Conservation (phyloP, 139 green algal genomes). For the Mychonastes homosphaera region DNA sequence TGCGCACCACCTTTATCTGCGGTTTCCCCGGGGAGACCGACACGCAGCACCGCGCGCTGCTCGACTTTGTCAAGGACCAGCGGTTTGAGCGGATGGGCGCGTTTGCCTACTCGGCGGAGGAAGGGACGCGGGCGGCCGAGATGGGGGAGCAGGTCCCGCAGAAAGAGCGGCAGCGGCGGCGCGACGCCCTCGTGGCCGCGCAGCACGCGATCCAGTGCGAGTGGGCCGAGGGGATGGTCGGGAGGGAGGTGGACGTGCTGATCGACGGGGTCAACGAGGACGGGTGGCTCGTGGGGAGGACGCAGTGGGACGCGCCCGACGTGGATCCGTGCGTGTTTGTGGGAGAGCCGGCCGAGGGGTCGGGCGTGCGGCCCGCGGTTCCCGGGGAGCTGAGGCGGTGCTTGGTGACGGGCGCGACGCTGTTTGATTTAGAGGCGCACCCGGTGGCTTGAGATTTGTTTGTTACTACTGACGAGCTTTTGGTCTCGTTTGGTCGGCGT, state of each 20-base stretch:
- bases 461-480: too few relatives aligned
- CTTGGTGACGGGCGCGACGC: constrained; percentile 35
- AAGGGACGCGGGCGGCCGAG: constrained; percentile 73
- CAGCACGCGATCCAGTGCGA: constrained; percentile 59
- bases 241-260: constrained; percentile 39
- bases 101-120: constrained; percentile 79
- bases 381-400: constrained; percentile 62
- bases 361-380: constrained; percentile 24
- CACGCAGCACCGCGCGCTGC: constrained; percentile 61
- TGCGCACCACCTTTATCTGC: constrained; percentile 85
- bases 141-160: constrained; percentile 39
- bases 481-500: too few relatives aligned
- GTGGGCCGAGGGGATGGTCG: constrained; percentile 50
- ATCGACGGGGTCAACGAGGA: constrained; percentile 46
- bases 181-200: constrained; percentile 65
- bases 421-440: constrained; percentile 71
- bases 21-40: constrained; percentile 70
- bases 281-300: constrained; percentile 59
- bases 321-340: constrained; percentile 76
- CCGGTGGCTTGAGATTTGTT: constrained; percentile 37
- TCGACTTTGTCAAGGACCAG: constrained; percentile 53
- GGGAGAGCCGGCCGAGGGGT: constrained; percentile 24
- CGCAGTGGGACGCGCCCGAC: constrained; percentile 37
- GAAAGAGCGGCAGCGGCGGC: constrained; percentile 36
- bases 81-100: constrained; percentile 73